Evolutionary conservation across 2,329 filamentous ascomycete species (phyloP).

Genomic region (Raffaelea deltoideospora): DNA sequence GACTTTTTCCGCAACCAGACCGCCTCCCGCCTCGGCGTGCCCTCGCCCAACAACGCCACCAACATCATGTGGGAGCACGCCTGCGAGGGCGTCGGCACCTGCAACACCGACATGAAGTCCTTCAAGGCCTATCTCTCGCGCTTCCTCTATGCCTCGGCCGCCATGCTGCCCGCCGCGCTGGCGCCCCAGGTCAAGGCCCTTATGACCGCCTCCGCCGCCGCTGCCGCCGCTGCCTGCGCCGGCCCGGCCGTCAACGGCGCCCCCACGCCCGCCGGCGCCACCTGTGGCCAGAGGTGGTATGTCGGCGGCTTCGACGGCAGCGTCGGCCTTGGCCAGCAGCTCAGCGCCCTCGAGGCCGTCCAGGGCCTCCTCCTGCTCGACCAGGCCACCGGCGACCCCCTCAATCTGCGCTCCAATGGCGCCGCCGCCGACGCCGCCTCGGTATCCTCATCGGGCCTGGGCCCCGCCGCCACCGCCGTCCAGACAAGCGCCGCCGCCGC

Average conservation of each 20-base stretch:
- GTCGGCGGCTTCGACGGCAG: conserved; percentile 37
- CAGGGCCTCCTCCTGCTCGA: conserved; percentile 37
- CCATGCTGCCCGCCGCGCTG: conserved; percentile 42
- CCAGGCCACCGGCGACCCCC: too few relatives aligned
- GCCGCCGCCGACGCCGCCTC: background rate
- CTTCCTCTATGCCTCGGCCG: conserved; percentile 44
- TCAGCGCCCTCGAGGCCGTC: conserved; percentile 48
- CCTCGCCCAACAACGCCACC: conserved; percentile 32
- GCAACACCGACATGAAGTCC: conserved; percentile 48
- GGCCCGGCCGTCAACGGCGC: conserved; percentile 22
- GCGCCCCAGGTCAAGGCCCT: conserved; percentile 27
- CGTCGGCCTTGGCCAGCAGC: conserved; percentile 45
- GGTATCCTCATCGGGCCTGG: too few relatives aligned
- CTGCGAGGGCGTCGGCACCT: conserved; percentile 43
- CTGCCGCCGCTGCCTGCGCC: conserved; percentile 40
- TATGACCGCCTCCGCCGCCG: conserved; percentile 35
- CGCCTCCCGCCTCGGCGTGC: too few relatives aligned
- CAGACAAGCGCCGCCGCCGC: conserved; percentile 3
- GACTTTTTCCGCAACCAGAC: conserved; percentile 1
- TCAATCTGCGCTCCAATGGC: background rate
- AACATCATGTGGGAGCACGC: conserved; percentile 50
- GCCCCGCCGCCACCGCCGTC: conserved; percentile 3
- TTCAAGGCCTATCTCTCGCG: conserved; percentile 55
- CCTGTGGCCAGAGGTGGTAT: conserved; percentile 51
- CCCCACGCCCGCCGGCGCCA: conserved; percentile 21